Evolutionary conservation across 106 monocot genomes (phyloP), one percentile per base, ranked within the genome.

Genomic region (Dendrobium nobile): DNA sequence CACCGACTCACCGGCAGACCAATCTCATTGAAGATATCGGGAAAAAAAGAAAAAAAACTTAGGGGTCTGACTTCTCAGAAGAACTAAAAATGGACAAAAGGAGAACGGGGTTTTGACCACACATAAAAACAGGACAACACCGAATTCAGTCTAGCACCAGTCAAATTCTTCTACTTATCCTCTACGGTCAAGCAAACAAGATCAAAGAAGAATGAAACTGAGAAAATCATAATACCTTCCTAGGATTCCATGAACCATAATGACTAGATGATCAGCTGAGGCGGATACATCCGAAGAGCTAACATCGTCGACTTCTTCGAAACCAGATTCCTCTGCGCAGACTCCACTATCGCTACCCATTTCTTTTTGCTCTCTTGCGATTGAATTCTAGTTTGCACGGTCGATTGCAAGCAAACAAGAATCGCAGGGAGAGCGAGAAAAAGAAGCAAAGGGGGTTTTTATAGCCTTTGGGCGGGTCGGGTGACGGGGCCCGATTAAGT

Each of bases 181-280:
- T 61, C 61, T 20, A 70, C n/a, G 16, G 37, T 70, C 37, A 70
- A 33, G 15, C 2, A 33, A 20, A 67, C 16, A 70, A 70, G 37
- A 37, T 33, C 13, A 74, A 74, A 42, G n/a, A 73, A 68, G 1
- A 72, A 19, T 44, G 31, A 72, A 40, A 72, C 33, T 13, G 72
- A 20, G 0, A 41, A 42, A 18, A 74, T 16, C 9, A 77, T 5
- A 10, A 41, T 83, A 96, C 96, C 93, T 93, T 51, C 96, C 96
- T 31, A 96, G 91, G 48, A 96, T 96, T 17, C 96, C 96, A 67
- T 96, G 96, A 17, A 96, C 92, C 96, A 96, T 84, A 24, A 96
- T 90, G 77, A 96, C 91, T 41, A 96, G 87, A 88, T 96, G 96
- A 80, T 93, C 93, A 17, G 88, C 89, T 2, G 78, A 48, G 8